Base-by-base conservation (phyloP, 371 early-diverging fungal species). In the Mortierella sp. region DNA sequence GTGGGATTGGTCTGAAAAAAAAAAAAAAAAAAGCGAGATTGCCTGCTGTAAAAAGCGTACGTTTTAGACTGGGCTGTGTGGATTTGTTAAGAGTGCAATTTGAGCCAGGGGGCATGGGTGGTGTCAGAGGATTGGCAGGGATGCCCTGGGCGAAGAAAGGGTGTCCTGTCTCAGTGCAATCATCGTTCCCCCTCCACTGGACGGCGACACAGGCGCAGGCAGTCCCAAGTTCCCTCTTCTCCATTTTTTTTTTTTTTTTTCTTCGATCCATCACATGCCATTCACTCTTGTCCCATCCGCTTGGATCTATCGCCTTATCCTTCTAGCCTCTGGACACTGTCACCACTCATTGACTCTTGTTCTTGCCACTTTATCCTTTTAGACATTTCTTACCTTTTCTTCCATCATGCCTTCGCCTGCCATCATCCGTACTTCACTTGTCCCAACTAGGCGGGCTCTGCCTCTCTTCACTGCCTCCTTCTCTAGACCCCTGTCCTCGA, bases 321-420 rank as follows among this genome's bases (percentile, higher is more conserved):
- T 37, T 5, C 37, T 37, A 37, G 37, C 37, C 37, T 37, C 37
- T 37, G 37, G 37, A 37, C 37, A 37, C 9, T 37, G 37, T 9
- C 37, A 37, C 9, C 37, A 5, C 37, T 37, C 9, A 3, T 37
- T 9, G 37, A 37, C 37, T 37, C 9, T 3, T 37, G 9, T 9
- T 37, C 37, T 37, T 9, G 18, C 18, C 30, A 37, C 19, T n/a
- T 29, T 9, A 26, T 29, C 23, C 23, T 26, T 57, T 21, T 7
- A 30, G 14, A 5, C 26, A 57, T 30, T 5, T 21, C 50, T 50
- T 14, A 7, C 14, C 50, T 21, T 14, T 21, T 2, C 14, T 14
- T 21, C 14, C 50, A 5, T 14, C 50, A 16, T 21, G n/a, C 50
- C 50, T 57, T 57, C 57, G 57, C 57, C 57, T 30, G 28, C 57